These are phyloP conservation scores for Eragrostis nindensis DNA, from an alignment of 176 grass and related monocot genomes.

Conservation along the genomic window DNA sequence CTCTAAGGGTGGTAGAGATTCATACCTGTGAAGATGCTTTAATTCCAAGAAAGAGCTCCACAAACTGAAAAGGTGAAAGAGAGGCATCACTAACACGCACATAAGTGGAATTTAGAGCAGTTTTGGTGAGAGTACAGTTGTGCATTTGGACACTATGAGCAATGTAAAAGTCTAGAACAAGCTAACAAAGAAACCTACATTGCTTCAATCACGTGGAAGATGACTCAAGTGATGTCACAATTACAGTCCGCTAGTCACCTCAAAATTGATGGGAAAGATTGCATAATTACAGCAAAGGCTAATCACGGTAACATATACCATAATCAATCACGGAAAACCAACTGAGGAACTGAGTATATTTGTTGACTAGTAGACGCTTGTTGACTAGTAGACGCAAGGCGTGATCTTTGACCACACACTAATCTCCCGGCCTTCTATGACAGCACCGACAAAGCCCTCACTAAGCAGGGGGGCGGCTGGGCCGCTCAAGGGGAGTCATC, in stretches of 20 bases:
- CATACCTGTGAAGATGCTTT: conserved; percentile 67
- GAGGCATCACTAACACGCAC: conserved; percentile 31
- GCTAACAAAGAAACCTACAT: background rate
- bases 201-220: background rate
- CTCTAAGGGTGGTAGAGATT: background rate
- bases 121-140: background rate
- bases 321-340: background rate
- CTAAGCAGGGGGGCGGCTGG: background rate
- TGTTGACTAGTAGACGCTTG: background rate
- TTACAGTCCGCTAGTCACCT: background rate
- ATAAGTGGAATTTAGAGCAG: background rate
- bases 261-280: background rate
- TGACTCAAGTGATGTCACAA: conserved; percentile 5
- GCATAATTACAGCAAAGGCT: background rate
- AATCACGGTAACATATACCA: background rate
- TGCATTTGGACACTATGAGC: background rate
- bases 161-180: conserved; percentile 11
- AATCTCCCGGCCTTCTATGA: background rate
- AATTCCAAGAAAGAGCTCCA: conserved; percentile 84
- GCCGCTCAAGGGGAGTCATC: background rate
- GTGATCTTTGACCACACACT: background rate
- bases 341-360: background rate
- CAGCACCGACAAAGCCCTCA: background rate
- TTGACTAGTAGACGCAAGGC: background rate
- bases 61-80: conserved; percentile 68